These are phyloP conservation scores for Emmonsia crescens DNA, from an alignment of 2,329 filamentous ascomycete genomes.

Conservation along the genomic window DNA sequence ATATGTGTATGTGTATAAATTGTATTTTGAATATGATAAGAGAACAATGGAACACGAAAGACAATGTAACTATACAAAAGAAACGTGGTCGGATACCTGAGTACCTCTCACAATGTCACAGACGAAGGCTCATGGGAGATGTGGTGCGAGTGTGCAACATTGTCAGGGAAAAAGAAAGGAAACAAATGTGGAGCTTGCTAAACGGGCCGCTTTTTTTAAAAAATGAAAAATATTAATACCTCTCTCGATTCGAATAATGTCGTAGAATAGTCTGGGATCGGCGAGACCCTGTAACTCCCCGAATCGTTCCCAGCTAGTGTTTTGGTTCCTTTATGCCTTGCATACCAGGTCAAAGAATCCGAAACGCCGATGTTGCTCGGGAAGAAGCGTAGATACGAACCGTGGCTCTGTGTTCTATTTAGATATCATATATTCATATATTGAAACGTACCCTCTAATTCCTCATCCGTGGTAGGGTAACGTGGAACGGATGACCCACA, in stretches of 20 bases:
- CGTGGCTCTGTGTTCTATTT: neutral
- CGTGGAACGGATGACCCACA: neutral
- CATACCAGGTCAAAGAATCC: neutral
- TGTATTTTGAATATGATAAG: neutral
- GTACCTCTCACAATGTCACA: neutral
- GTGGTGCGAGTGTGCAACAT: neutral
- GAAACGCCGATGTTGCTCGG: neutral
- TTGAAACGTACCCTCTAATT: neutral
- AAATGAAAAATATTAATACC: neutral
- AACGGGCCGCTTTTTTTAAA: neutral
- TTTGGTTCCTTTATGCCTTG: neutral
- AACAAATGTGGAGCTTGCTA: neutral
- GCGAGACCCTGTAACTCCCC: neutral
- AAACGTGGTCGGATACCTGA: neutral
- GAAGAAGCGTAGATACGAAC: neutral
- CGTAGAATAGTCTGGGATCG: neutral
- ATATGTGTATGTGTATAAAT: neutral
- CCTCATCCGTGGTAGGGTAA: neutral
- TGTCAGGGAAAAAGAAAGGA: neutral
- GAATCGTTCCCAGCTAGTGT: neutral
- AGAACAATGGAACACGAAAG: neutral
- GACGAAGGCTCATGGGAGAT: neutral
- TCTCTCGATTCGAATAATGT: neutral
- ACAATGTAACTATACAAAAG: neutral
- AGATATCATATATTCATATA: neutral